These are phyloP conservation scores for Golubevia sp. DNA, from an alignment of 1,284 basidiomycete genomes.

Conservation along the genomic window DNA sequence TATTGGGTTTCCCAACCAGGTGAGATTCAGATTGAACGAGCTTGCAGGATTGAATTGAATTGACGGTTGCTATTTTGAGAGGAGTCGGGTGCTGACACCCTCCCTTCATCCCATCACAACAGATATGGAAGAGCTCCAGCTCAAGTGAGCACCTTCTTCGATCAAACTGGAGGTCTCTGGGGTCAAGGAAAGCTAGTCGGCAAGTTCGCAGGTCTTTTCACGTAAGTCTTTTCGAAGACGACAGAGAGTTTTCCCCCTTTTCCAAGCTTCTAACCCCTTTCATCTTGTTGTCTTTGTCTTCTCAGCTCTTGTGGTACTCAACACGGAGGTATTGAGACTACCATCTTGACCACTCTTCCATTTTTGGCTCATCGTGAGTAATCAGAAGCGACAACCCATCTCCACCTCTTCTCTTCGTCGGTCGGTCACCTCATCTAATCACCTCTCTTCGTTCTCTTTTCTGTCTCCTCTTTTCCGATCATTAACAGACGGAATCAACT, in stretches of 20 bases:
- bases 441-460: too few species aligned
- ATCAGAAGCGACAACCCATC: too few species aligned
- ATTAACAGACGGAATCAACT: constrained; percentile 36
- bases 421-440: too few species aligned
- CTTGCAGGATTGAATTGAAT: too few species aligned
- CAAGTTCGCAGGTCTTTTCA: constrained; percentile 39
- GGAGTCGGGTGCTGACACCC: too few species aligned
- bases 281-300: background rate
- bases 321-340: constrained; percentile 8
- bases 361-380: constrained; percentile 45
- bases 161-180: constrained; percentile 45
- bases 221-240: constrained; percentile 39
- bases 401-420: too few species aligned
- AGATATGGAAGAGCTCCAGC: constrained; percentile 34
- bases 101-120: too few species aligned
- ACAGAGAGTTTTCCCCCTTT: too few species aligned
- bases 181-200: constrained; percentile 31
- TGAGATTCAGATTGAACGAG: too few species aligned
- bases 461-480: too few species aligned
- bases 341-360: constrained; percentile 40
- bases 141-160: constrained; percentile 45
- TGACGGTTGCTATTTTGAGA: too few species aligned
- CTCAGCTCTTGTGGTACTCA: background rate
- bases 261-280: background rate
- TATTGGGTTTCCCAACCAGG: constrained; percentile 25